Percentiles rank a stretch among this genome's conserved stretches.
These are phyloP conservation scores for Trichoderma orchidacearum DNA, from an alignment of 495 filamentous ascomycete species.

Conservation along the genomic window DNA sequence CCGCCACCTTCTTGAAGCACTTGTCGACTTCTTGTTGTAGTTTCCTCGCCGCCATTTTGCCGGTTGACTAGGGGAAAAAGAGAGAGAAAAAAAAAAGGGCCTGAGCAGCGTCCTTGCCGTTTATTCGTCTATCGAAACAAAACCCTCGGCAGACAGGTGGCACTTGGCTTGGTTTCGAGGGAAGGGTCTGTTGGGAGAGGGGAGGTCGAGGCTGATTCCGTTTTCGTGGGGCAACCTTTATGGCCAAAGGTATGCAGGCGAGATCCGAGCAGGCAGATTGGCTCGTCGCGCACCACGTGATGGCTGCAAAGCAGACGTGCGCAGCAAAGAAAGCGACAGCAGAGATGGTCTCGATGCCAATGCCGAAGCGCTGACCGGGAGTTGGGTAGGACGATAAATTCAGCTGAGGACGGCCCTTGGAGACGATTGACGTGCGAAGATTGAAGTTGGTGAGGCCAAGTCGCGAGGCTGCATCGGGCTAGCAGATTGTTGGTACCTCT, in stretches of 20 bases:
- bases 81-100: too few relatives aligned
- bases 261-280: too few relatives aligned
- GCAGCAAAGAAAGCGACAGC: neutral
- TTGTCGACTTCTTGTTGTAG: slow-evolving; percentile 94
- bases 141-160: neutral
- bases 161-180: neutral
- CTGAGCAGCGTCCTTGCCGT: neutral
- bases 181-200: neutral
- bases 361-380: neutral
- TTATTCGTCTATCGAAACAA: neutral
- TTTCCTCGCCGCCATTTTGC: slow-evolving; percentile 82
- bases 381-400: neutral
- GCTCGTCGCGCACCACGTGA: neutral
- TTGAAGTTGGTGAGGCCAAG: neutral
- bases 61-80: slow-evolving; percentile 1
- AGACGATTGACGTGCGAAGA: neutral
- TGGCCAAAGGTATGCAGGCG: neutral
- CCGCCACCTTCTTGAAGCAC: slow-evolving; percentile 92
- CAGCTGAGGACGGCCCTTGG: neutral
- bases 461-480: neutral
- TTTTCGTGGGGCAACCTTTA: neutral
- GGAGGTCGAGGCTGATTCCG: neutral
- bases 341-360: neutral
- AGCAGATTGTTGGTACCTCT: neutral
- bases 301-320: neutral